phyloP scores from a whole-genome alignment of 148 eudicot genomes.

The Dysphania ambrosioides region DNA sequence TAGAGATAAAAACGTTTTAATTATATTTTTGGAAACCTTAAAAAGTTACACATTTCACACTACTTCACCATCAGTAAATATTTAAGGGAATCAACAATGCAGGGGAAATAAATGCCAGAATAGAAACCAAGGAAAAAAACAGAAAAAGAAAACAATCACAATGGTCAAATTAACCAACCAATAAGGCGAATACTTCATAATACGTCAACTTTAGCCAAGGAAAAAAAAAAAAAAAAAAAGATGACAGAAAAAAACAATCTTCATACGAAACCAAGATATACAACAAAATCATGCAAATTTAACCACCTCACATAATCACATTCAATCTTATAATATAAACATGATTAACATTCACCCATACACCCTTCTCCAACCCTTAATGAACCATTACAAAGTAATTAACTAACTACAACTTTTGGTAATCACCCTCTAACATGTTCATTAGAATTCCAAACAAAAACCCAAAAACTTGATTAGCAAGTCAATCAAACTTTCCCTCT shows the following conservation, averaged over 20 bases:
- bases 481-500: background rate
- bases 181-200: no score
- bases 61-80: no score
- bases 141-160: background rate
- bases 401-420: slow-evolving; percentile 3
- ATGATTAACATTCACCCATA: background rate
- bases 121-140: no score
- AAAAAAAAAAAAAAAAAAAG: background rate
- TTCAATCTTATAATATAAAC: background rate
- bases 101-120: no score
- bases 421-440: slow-evolving; percentile 1
- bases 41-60: no score
- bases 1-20: no score
- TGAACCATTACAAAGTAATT: background rate
- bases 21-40: no score
- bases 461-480: slow-evolving; percentile 5
- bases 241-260: background rate
- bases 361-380: background rate
- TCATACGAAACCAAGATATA: background rate
- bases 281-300: background rate
- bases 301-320: background rate
- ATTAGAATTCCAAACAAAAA: background rate
- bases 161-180: background rate
- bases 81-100: no score
- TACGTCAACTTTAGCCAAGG: background rate